Conservation (phyloP, 1,139 yeast genomes). For the Meyerozyma smithsonii region DNA sequence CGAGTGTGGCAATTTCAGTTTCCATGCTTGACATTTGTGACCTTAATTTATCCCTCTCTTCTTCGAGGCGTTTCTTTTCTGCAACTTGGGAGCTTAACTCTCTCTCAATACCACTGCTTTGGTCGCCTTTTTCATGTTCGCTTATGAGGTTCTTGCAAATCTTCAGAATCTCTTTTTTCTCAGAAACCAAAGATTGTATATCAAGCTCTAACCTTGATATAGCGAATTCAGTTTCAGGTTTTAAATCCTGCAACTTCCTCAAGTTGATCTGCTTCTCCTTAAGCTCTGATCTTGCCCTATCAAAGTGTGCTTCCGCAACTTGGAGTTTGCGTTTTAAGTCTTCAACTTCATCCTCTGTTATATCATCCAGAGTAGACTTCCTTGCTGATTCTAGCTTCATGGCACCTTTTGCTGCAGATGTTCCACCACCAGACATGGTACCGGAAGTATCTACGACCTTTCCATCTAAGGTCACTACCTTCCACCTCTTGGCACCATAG, state of each 20-base stretch:
- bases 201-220: slow-evolving; percentile 62
- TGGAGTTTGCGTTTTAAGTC: slow-evolving; percentile 50
- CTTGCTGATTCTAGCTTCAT: slow-evolving; percentile 47
- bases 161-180: slow-evolving; percentile 38
- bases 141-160: slow-evolving; percentile 33
- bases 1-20: slow-evolving; percentile 51
- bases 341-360: slow-evolving; percentile 56
- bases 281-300: slow-evolving; percentile 47
- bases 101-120: slow-evolving; percentile 21
- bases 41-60: slow-evolving; percentile 42
- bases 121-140: slow-evolving; percentile 27
- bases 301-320: slow-evolving; percentile 53
- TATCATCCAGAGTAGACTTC: slow-evolving; percentile 16
- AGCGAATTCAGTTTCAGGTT: slow-evolving; percentile 66
- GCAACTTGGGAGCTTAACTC: slow-evolving; percentile 37
- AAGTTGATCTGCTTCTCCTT: slow-evolving; percentile 59
- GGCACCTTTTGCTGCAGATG: slow-evolving; percentile 55
- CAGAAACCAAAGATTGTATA: slow-evolving; percentile 52
- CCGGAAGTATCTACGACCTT: slow-evolving; percentile 93
- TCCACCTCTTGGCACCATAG: slow-evolving; percentile 71
- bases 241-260: slow-evolving; percentile 53
- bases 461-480: slow-evolving; percentile 93
- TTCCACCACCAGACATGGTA: slow-evolving; percentile 97
- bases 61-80: slow-evolving; percentile 28
- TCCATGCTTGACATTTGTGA: slow-evolving; percentile 58